Evolutionary conservation across 306 rosid species (phyloP).

Genomic region (Trifolium dubium): DNA sequence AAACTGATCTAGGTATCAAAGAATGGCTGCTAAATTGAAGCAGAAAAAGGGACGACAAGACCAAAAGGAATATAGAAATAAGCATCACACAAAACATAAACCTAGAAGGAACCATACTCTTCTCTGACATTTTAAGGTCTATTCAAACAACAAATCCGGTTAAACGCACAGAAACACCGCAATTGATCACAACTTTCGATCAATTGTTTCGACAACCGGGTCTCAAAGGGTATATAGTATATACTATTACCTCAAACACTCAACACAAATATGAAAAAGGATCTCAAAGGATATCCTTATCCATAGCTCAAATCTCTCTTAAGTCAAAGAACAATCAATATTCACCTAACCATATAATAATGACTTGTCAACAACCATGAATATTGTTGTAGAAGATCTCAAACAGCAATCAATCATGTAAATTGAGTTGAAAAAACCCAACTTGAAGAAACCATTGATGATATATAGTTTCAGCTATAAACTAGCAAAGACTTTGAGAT

Average conservation of each 20-base stretch:
- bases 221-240: neutral
- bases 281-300: neutral
- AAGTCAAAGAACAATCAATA: neutral
- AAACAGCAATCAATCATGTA: neutral
- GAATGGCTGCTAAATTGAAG: slow-evolving; percentile 71
- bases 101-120: slow-evolving; percentile 67
- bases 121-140: slow-evolving; percentile 67
- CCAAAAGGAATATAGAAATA: slow-evolving; percentile 72
- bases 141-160: neutral
- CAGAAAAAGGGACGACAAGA: slow-evolving; percentile 73
- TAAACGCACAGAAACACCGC: neutral
- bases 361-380: slow-evolving; percentile 39
- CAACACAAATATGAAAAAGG: too few relatives aligned
- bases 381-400: slow-evolving; percentile 33
- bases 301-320: slow-evolving; percentile 29
- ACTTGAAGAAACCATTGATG: slow-evolving; percentile 3
- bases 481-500: slow-evolving; percentile 32
- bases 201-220: neutral
- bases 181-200: neutral
- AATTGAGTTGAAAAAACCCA: neutral
- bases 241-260: too few relatives aligned
- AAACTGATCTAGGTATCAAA: slow-evolving; percentile 72
- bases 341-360: slow-evolving; percentile 15
- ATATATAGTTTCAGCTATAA: neutral
- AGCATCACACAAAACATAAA: slow-evolving; percentile 63